These are phyloP conservation scores for Phytophthora syringae DNA, from an alignment of 352 stramenopile genomes.

Conservation along the genomic window DNA sequence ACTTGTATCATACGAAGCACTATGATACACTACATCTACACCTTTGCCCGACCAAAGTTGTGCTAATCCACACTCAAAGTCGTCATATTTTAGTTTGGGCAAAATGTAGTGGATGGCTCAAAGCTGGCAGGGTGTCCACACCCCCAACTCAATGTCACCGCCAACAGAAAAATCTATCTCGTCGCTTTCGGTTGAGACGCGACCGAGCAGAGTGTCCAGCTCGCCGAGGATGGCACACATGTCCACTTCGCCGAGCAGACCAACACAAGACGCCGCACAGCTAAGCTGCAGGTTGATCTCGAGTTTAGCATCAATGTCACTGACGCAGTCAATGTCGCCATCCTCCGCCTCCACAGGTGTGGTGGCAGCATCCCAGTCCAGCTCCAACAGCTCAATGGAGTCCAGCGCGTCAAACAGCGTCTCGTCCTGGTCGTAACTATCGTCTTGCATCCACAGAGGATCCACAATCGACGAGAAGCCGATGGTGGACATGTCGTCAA, in stretches of 20 bases:
- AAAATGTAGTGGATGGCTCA: neutral
- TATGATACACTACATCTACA: no score
- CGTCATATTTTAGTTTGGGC: no score
- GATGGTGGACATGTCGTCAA: slow-evolving; percentile 4
- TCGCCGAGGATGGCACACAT: slow-evolving; percentile 6
- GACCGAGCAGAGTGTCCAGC: slow-evolving; percentile 16
- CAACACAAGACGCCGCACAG: neutral
- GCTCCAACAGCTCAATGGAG: slow-evolving; percentile 17
- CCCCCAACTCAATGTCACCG: neutral
- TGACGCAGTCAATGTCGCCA: neutral
- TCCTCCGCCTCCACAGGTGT: neutral
- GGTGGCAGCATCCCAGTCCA: slow-evolving; percentile 28
- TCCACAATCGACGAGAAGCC: neutral
- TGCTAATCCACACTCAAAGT: no score
- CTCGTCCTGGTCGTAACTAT: slow-evolving; percentile 6
- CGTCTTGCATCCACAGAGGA: slow-evolving; percentile 6
- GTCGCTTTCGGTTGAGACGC: neutral
- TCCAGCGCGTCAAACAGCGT: slow-evolving; percentile 14
- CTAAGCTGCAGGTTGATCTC: neutral
- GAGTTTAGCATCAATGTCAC: neutral
- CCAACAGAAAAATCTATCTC: neutral
- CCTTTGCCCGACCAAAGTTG: no score
- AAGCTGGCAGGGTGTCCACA: neutral
- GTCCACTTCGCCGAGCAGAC: slow-evolving; percentile 16
- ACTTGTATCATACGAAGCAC: no score